Evolutionary conservation across 306 rosid species (phyloP).

Genomic region (Acacia melanoxylon): DNA sequence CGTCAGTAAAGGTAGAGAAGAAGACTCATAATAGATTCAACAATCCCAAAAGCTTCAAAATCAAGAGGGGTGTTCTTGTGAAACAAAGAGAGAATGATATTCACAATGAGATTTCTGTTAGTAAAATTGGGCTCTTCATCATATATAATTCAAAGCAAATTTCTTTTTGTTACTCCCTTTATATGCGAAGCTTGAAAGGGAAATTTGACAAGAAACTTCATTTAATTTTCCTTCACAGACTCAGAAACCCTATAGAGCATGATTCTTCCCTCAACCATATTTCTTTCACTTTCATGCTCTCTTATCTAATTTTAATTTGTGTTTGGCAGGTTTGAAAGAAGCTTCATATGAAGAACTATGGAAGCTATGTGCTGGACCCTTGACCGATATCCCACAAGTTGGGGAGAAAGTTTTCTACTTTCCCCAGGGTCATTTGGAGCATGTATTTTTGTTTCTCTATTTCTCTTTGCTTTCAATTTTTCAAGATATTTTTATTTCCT

Average conservation of each 20-base stretch:
- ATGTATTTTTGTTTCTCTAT: slow-evolving; percentile 37
- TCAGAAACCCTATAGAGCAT: slow-evolving; percentile 27
- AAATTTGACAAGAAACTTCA: neutral
- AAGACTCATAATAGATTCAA: no score
- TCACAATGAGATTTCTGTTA: no score
- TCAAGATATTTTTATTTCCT: neutral
- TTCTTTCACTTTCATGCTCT: neutral
- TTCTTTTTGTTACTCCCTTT: no score
- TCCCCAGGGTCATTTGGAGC: slow-evolving; percentile 93
- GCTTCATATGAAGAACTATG: slow-evolving; percentile 43
- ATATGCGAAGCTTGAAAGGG: neutral
- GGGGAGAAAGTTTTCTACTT: slow-evolving; percentile 72
- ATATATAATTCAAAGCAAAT: no score
- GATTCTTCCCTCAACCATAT: neutral
- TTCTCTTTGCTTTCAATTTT: neutral
- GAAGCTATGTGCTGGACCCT: slow-evolving; percentile 85
- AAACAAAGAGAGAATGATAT: no score
- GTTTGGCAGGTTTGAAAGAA: slow-evolving; percentile 41
- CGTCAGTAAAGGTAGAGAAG: no score
- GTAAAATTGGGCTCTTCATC: no score
- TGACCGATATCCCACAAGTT: slow-evolving; percentile 66
- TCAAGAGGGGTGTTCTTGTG: neutral
- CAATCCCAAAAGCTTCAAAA: no score
- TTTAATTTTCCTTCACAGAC: slow-evolving; percentile 15
- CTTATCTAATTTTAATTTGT: neutral